phyloP scores from a whole-genome alignment of 352 stramenopile genomes.

The Pythium pyrilobum region DNA sequence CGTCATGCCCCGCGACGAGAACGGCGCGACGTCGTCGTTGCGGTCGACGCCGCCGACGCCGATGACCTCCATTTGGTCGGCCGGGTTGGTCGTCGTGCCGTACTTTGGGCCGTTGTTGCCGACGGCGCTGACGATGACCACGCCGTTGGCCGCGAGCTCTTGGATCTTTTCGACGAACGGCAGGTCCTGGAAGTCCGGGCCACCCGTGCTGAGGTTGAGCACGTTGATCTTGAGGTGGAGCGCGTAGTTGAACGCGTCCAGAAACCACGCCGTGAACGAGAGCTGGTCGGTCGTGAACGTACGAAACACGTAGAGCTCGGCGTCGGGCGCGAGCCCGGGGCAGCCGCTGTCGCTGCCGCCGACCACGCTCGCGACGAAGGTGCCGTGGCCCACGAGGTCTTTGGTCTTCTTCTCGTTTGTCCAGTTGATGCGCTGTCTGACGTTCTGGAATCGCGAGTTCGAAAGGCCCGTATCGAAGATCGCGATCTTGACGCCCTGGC shows the following conservation, averaged over 20 bases:
- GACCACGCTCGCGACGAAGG: constrained; percentile 79
- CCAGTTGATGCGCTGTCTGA: constrained; percentile 83
- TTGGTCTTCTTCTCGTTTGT: constrained; percentile 76
- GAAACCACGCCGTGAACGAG: constrained; percentile 88
- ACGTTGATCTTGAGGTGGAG: constrained; percentile 70
- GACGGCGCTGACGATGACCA: constrained; percentile 75
- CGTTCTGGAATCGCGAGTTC: constrained; percentile 41
- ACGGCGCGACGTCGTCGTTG: constrained; percentile 54
- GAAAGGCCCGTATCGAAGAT: constrained; percentile 86
- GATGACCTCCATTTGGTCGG: constrained; percentile 82
- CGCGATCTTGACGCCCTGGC: constrained; percentile 71
- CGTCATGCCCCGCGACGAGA: constrained; percentile 83
- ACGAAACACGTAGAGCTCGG: constrained; percentile 73
- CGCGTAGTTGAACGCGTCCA: constrained; percentile 89
- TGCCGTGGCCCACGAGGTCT: constrained; percentile 78
- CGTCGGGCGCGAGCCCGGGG: constrained; percentile 71
- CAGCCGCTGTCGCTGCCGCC: constrained; percentile 50
- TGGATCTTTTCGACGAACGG: constrained; percentile 89
- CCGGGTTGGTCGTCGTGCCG: constrained; percentile 79
- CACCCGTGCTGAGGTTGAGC: constrained; percentile 85
- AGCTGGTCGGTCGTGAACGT: constrained; percentile 85
- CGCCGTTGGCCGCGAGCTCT: constrained; percentile 67
- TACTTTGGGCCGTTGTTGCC: constrained; percentile 84
- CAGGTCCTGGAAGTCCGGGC: constrained; percentile 77
- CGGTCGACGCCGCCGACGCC: constrained; percentile 69